phyloP scores from a whole-genome alignment of 768 basidiomycete species.

The Xerocomus spinulosus region DNA sequence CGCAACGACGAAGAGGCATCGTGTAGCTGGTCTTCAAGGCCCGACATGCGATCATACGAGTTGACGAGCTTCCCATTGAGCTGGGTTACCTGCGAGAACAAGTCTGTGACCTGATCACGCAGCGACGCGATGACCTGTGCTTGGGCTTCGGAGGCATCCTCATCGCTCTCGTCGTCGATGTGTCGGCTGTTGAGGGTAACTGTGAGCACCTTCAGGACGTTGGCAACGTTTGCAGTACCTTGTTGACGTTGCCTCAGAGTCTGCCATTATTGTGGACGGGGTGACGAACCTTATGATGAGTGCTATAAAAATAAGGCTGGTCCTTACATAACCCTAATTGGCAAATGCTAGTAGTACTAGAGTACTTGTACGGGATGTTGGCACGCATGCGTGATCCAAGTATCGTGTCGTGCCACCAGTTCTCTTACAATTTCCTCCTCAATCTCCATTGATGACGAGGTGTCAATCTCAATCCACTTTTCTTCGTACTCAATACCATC shows the following conservation, averaged over 20 bases:
- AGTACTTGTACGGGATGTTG: too few relatives aligned
- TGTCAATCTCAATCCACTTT: slow-evolving; percentile 61
- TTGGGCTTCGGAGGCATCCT: slow-evolving; percentile 59
- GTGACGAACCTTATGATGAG: not conserved
- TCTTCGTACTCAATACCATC: slow-evolving; percentile 42
- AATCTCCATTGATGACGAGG: slow-evolving; percentile 64
- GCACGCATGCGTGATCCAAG: slow-evolving; percentile 49
- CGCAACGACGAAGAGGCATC: slow-evolving; percentile 56
- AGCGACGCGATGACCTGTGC: slow-evolving; percentile 78
- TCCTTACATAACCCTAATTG: slow-evolving; percentile 14
- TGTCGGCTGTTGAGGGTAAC: not conserved
- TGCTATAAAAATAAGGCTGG: slow-evolving; percentile 13
- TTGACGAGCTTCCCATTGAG: slow-evolving; percentile 91
- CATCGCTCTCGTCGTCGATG: slow-evolving; percentile 20
- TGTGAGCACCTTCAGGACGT: slow-evolving; percentile 3
- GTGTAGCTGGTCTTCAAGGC: slow-evolving; percentile 88
- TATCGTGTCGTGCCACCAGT: slow-evolving; percentile 66
- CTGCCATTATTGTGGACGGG: slow-evolving; percentile 11
- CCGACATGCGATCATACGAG: slow-evolving; percentile 87
- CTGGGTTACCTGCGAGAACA: slow-evolving; percentile 84
- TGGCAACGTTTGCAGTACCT: slow-evolving; percentile 12
- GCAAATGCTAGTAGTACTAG: too few relatives aligned
- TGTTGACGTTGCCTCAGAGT: slow-evolving; percentile 2
- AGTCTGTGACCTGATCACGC: slow-evolving; percentile 75
- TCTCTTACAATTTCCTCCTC: slow-evolving; percentile 86